phyloP scores from a whole-genome alignment of 805 yeast genomes.

The Hanseniaspora lachancei region DNA sequence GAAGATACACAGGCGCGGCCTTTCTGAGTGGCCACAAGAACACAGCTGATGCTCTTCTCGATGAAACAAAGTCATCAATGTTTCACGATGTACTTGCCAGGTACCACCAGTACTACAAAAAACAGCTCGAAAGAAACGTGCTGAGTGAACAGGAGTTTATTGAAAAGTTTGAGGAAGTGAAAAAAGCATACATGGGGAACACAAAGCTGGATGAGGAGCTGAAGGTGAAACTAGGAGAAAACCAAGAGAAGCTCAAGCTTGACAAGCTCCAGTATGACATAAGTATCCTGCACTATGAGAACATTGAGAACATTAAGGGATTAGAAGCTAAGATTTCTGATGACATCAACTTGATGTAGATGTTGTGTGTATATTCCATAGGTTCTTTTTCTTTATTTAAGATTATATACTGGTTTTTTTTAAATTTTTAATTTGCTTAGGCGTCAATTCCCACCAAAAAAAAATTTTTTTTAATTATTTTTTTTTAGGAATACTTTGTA shows the following conservation, averaged over 20 bases:
- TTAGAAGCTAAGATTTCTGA: neutral
- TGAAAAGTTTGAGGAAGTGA: neutral
- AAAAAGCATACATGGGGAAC: neutral
- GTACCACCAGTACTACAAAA: neutral
- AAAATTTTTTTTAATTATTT: no score
- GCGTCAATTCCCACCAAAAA: no score
- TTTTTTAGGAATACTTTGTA: no score
- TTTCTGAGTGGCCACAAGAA: neutral
- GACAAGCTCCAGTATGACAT: constrained; percentile 2
- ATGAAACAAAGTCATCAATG: neutral
- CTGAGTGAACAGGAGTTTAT: neutral
- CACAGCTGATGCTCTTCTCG: neutral
- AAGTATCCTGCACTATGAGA: neutral
- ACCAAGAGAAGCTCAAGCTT: neutral
- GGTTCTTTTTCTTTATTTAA: neutral
- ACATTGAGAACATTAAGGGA: neutral
- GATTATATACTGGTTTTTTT: neutral
- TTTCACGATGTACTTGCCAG: neutral
- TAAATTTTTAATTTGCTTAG: neutral
- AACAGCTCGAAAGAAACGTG: neutral
- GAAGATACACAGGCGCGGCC: neutral
- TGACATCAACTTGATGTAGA: neutral
- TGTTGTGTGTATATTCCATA: neutral
- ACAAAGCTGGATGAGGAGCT: neutral
- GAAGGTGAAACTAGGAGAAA: neutral